Base-by-base conservation (phyloP, 768 basidiomycete genomes). In the Exsudoporus frostii region DNA sequence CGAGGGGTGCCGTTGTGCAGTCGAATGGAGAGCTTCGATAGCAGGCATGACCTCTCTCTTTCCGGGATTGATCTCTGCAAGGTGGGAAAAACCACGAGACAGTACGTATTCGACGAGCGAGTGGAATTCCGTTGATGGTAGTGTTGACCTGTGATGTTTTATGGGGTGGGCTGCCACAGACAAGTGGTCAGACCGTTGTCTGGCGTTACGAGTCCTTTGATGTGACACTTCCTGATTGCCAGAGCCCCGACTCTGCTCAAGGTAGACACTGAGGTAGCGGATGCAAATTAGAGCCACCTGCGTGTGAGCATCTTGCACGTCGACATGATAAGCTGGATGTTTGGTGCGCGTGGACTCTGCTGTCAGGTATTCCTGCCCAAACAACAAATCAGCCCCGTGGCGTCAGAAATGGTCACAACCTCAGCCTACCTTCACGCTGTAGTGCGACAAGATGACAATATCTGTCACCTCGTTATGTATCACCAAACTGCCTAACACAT, bases 291-390 rank as follows among this genome's bases (percentile, higher is more conserved):
- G 20, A 5, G 38, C 38, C 14, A 53, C 43, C n/a, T 33, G 47
- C 4, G 27, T 24, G n/a, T 56, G 45, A 6, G 53, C 39, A 27
- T 7, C 34, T 29, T 46, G 6, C 36, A 13, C 2, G 25, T 42
- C 9, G 7, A 57, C 20, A 9, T 57, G 34, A 34, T 50, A 54
- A 9, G 6, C 27, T 11, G 40, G 44, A 22, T 42, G 9, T n/a
- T 22, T 14, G 20, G 5, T 13, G 4, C 13, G 29, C 32, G 42
- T 36, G 5, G 32, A 29, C 11, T 45, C 38, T 20, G 32, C 48
- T 1, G 6, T 46, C 11, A 56, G 22, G 38, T 57, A 57, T 24
- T 57, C 56, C 56, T 57, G 39, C 11, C 1, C 20, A 22, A 6
- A 40, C 13, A 14, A 40, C 19, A 8, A 13, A 20, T 40, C 6